phyloP scores from a whole-genome alignment of 2,329 filamentous ascomycete species.

The Penicillium sp. region DNA sequence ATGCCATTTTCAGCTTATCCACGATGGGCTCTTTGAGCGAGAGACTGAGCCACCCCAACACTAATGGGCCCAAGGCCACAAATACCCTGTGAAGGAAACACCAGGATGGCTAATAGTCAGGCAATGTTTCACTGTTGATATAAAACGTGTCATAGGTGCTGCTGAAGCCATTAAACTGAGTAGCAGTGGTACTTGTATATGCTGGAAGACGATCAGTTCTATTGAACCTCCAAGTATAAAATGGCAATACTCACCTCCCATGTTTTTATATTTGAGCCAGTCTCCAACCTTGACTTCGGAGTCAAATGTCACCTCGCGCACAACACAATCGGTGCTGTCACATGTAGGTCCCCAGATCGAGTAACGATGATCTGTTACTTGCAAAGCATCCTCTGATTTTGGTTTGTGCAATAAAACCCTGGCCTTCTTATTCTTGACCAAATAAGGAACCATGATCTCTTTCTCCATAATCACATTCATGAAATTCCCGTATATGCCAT shows the following conservation, averaged over 20 bases:
- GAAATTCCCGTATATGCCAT: conserved; percentile 25
- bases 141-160: conserved; percentile 13
- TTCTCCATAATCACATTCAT: conserved; percentile 13
- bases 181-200: conserved; percentile 11
- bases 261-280: conserved; percentile 24
- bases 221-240: not conserved
- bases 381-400: not conserved
- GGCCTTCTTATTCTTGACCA: conserved; percentile 3
- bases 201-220: not conserved
- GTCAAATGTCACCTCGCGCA: conserved; percentile 7
- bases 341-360: conserved; percentile 26
- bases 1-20: not conserved
- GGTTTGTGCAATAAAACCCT: not conserved
- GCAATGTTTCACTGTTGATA: conserved; percentile 21
- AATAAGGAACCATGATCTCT: conserved; percentile 6
- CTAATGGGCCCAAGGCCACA: not conserved
- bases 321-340: conserved; percentile 23
- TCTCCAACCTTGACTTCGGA: conserved; percentile 19
- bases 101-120: not conserved
- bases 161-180: conserved; percentile 22
- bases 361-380: conserved; percentile 13
- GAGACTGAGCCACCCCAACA: not conserved
- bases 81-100: not conserved
- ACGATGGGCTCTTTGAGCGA: not conserved
- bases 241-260: conserved; percentile 20